phyloP scores from a whole-genome alignment of 106 monocot species.

The Agapanthus africanus region DNA sequence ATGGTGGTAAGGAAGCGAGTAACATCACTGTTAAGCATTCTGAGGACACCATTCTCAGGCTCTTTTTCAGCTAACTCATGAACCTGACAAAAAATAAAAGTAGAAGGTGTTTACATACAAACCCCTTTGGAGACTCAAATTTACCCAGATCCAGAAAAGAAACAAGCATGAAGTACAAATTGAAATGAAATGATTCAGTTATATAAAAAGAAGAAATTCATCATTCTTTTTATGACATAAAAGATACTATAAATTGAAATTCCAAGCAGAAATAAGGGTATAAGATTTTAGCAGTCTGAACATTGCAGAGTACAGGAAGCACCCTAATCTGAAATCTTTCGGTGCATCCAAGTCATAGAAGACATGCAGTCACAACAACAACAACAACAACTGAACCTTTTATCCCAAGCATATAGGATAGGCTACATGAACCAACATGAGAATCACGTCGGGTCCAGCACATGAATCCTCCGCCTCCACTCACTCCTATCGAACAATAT shows the following conservation, averaged over 20 bases:
- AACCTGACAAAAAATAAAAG: constrained; percentile 38
- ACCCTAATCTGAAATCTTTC: background rate
- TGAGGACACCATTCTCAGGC: constrained; percentile 86
- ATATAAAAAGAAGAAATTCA: background rate
- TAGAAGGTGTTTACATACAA: background rate
- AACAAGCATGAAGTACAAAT: background rate
- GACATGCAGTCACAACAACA: background rate
- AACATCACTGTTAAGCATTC: constrained; percentile 78
- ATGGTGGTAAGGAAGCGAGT: constrained; percentile 96
- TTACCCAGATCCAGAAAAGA: background rate
- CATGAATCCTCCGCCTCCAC: too few relatives aligned
- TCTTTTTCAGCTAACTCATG: constrained; percentile 95
- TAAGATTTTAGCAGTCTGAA: background rate
- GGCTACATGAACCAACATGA: too few relatives aligned
- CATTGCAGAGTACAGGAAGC: background rate
- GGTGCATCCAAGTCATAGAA: background rate
- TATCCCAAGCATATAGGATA: too few relatives aligned
- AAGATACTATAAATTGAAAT: background rate
- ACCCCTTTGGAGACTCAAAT: background rate
- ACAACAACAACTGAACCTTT: too few relatives aligned
- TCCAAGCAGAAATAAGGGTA: background rate
- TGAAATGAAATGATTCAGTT: background rate
- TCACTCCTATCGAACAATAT: too few relatives aligned
- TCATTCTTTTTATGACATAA: too few relatives aligned
- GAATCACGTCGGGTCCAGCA: too few relatives aligned